Evolutionary conservation across 805 yeast species (phyloP).

Genomic region (Lachancea fermentati): DNA sequence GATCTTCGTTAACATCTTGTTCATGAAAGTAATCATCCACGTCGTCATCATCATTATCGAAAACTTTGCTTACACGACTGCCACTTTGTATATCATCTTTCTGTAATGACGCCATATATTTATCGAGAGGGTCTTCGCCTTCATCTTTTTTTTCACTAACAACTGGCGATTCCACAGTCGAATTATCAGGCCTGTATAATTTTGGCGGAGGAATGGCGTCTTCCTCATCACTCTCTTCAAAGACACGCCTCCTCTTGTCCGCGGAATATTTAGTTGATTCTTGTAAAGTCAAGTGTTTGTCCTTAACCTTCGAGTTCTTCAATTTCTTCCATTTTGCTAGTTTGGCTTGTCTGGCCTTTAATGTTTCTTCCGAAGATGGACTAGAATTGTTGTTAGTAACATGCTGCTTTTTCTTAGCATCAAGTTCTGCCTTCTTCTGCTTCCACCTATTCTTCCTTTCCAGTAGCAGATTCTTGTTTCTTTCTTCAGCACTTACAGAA

Average conservation of each 20-base stretch:
- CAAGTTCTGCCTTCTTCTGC: conserved; percentile 41
- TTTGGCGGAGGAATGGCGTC: conserved; percentile 16
- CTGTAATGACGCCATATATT: conserved; percentile 35
- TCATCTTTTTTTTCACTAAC: conserved; percentile 7
- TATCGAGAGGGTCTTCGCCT: conserved; percentile 43
- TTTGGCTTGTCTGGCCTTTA: conserved; percentile 10
- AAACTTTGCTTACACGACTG: conserved; percentile 16
- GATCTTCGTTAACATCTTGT: conserved; percentile 32
- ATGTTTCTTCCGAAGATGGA: conserved; percentile 8
- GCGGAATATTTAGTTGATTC: no score
- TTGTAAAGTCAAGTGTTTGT: no score
- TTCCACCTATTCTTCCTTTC: conserved; percentile 57
- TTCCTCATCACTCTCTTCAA: conserved; percentile 32
- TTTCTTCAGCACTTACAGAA: conserved; percentile 26
- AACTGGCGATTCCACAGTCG: conserved; percentile 8
- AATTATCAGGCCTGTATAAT: conserved; percentile 19
- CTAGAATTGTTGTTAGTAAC: conserved; percentile 6
- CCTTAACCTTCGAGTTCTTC: conserved; percentile 25
- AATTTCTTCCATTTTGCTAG: conserved; percentile 43
- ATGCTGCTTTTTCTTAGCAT: conserved; percentile 18
- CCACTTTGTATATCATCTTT: conserved; percentile 9
- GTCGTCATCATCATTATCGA: conserved; percentile 24
- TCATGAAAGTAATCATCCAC: conserved; percentile 27
- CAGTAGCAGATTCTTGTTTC: conserved; percentile 33
- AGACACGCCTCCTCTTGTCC: conserved; percentile 14